Base-by-base conservation (phyloP, 306 rosid genomes). In the Rosa persica region DNA sequence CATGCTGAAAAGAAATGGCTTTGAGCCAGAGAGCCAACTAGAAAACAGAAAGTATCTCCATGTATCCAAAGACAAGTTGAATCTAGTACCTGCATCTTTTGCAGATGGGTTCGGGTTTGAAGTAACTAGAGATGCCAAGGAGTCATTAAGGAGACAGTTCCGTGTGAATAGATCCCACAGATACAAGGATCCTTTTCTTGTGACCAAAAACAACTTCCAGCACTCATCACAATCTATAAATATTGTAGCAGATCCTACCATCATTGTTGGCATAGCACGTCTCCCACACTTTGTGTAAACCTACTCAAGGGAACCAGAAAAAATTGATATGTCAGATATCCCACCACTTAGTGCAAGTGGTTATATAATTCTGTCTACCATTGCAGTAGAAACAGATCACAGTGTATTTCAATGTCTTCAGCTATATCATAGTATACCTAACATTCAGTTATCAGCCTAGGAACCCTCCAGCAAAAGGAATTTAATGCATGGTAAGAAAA, bases 181-280 rank as follows among this genome's bases (percentile, higher is more conserved):
- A 76, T 88, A 91, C 71, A 95, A 79, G 67, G 93, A 87, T 57
- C 99, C 98, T 70, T 89, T 93, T 79, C 91, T 90, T 68, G 99
- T 93, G 83, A 95, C 98, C 85, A 95, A 79, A 78, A 94, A 84
- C 87, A 94, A 81, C 83, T 84, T 92, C 98, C 97, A 94, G 89
- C 84, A 83, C 81, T 94, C 96, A 20, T 94, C 98, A 38, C 98
- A 94, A 52, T 94, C 98, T 70, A 94, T 82, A 87, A 94, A 94
- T 68, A 97, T 90, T 47, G 98, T 92, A 54, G 98, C 92, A 43
- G 98, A 90, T 69, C 97, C 98, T 86, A 81, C 80, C 93, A 94
- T 89, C 98, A 93, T 93, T 74, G 95, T 84, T 80, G 98, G 97
- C 93, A 91, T 87, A 68, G 97, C 87, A 80, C 98, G 94, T 87